Percentiles rank a stretch among this genome's conserved stretches.
Conservation (phyloP, 192 early-diverging fungal genomes). For the Coemansia sp. region DNA sequence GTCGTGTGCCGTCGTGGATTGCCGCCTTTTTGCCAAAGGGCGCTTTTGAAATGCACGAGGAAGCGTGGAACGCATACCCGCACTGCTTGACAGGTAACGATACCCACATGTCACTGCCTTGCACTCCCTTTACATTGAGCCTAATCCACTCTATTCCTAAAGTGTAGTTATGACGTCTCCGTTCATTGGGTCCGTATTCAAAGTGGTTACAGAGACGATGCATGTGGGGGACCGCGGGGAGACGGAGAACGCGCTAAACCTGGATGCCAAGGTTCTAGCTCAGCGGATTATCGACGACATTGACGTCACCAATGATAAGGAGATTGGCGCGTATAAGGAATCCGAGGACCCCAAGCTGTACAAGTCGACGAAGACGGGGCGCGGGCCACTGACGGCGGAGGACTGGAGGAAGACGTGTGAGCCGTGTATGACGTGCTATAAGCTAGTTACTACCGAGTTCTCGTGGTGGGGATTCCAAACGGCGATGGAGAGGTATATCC, state of each 20-base stretch:
- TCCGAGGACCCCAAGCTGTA: conserved; percentile 66
- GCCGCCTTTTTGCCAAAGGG: conserved; percentile 63
- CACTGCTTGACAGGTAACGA: conserved; percentile 57
- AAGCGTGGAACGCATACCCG: conserved; percentile 84
- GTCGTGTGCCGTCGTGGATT: conserved; percentile 62
- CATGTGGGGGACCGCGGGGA: conserved; percentile 72
- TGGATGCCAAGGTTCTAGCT: conserved; percentile 48
- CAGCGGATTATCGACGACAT: conserved; percentile 65
- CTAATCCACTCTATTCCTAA: neutral
- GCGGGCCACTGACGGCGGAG: conserved; percentile 61
- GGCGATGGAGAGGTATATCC: conserved; percentile 66
- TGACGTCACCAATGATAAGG: conserved; percentile 67
- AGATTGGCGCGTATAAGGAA: conserved; percentile 56
- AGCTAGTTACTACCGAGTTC: conserved; percentile 75
- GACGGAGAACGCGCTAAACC: conserved; percentile 62
- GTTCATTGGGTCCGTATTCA: conserved; percentile 70
- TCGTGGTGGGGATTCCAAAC: conserved; percentile 70
- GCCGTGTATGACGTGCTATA: conserved; percentile 82
- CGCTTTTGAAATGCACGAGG: conserved; percentile 69
- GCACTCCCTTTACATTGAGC: neutral
- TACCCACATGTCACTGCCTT: neutral
- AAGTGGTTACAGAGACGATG: conserved; percentile 70
- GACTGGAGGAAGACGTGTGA: conserved; percentile 64
- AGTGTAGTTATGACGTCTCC: conserved; percentile 56
- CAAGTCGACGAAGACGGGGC: conserved; percentile 64